Conservation (phyloP, 2,329 filamentous ascomycete genomes). For the Alternaria gaisen region DNA sequence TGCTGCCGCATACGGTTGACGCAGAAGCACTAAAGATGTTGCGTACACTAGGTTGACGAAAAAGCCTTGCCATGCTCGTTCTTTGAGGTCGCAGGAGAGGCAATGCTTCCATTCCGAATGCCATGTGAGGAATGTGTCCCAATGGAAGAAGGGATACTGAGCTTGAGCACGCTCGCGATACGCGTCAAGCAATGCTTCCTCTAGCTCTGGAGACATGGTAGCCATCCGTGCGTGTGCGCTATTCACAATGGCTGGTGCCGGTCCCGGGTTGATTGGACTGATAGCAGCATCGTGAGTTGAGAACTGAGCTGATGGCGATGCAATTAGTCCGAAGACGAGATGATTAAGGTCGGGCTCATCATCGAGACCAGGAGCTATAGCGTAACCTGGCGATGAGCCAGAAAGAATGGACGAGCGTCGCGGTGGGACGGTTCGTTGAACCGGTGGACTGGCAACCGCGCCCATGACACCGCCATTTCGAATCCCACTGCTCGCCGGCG, state of each 20-base stretch:
- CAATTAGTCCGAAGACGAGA: slow-evolving; percentile 24
- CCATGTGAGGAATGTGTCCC: slow-evolving; percentile 27
- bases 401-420: slow-evolving; percentile 13
- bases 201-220: slow-evolving; percentile 19
- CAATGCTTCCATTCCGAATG: slow-evolving; percentile 23
- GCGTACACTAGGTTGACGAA: slow-evolving; percentile 30
- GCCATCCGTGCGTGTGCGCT: slow-evolving; percentile 17
- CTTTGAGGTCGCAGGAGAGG: slow-evolving; percentile 5
- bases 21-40: slow-evolving; percentile 24
- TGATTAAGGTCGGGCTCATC: slow-evolving; percentile 21
- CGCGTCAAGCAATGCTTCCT: slow-evolving; percentile 18
- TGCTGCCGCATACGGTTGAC: slow-evolving; percentile 11
- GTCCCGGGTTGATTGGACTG: background rate
- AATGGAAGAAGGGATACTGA: slow-evolving; percentile 31
- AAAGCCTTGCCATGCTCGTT: slow-evolving; percentile 28
- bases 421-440: background rate
- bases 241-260: background rate
- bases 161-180: slow-evolving; percentile 33
- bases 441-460: background rate
- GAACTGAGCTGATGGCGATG: slow-evolving; percentile 19
- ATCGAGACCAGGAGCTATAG: slow-evolving; percentile 7
- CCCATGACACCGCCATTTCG: background rate
- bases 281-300: background rate
- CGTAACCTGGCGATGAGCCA: slow-evolving; percentile 14
- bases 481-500: background rate